These are phyloP conservation scores for Leucaena leucocephala DNA, from an alignment of 306 rosid species.

Conservation along the genomic window DNA sequence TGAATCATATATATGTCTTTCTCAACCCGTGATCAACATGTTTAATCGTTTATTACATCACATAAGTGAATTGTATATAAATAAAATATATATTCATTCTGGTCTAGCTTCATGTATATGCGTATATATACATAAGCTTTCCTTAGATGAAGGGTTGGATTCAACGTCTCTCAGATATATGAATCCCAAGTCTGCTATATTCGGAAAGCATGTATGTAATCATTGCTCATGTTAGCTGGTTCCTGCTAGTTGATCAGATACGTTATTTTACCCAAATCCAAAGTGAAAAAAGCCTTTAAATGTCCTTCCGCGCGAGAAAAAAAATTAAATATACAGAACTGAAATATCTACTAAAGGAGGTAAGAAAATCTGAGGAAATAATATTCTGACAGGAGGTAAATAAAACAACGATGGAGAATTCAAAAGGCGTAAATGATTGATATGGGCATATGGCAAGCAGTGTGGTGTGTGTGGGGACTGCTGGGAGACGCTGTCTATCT, in stretches of 20 bases:
- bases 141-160: not conserved
- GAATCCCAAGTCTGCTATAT: not conserved
- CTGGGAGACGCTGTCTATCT: conserved; percentile 34
- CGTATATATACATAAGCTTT: not conserved
- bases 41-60: not conserved
- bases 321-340: not conserved
- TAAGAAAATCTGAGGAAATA: not conserved
- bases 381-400: not conserved
- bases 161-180: not conserved
- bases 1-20: not conserved
- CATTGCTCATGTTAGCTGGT: not conserved
- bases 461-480: conserved; percentile 25
- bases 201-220: not conserved
- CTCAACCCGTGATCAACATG: not conserved
- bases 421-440: conserved; percentile 10
- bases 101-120: not conserved
- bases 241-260: not conserved
- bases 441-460: conserved; percentile 19
- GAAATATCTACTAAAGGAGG: not conserved
- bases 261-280: not conserved
- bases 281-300: not conserved
- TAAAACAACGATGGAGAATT: conserved; percentile 5
- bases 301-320: not conserved
- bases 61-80: not conserved
- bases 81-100: not conserved